Conservation (phyloP, 208 protist genomes). For the Trypanosoma platydactyli region DNA sequence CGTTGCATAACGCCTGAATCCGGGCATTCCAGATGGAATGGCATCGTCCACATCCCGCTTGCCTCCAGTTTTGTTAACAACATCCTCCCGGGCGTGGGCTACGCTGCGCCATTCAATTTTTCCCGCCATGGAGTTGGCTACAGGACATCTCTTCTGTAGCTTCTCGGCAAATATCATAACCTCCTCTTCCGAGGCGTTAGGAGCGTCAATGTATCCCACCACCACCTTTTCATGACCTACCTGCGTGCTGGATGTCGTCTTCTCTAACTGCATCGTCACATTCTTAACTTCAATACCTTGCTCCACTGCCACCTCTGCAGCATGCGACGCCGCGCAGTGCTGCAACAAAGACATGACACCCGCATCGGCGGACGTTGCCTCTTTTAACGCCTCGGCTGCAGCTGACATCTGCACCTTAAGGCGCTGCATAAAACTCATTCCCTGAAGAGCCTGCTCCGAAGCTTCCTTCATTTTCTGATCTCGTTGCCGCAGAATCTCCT, state of each 20-base stretch:
- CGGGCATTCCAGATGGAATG: slow-evolving; percentile 10
- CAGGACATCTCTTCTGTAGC: slow-evolving; percentile 71
- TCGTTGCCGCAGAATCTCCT: slow-evolving; percentile 44
- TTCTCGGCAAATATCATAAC: slow-evolving; percentile 74
- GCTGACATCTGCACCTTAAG: slow-evolving; percentile 32
- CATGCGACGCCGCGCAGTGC: slow-evolving; percentile 84
- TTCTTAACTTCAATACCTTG: slow-evolving; percentile 81
- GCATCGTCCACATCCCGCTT: background rate
- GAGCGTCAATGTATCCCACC: slow-evolving; percentile 87
- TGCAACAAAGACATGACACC: slow-evolving; percentile 78
- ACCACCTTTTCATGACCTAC: slow-evolving; percentile 62
- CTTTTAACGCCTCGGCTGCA: slow-evolving; percentile 31
- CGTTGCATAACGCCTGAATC: slow-evolving; percentile 6
- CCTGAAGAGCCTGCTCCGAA: slow-evolving; percentile 29
- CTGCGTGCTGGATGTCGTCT: slow-evolving; percentile 29
- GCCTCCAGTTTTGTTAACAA: background rate
- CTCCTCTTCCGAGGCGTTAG: slow-evolving; percentile 59
- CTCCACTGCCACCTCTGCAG: slow-evolving; percentile 82
- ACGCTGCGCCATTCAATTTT: slow-evolving; percentile 35
- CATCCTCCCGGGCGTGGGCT: no score
- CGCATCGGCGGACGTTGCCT: slow-evolving; percentile 58
- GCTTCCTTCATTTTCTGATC: slow-evolving; percentile 1
- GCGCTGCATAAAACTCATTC: slow-evolving; percentile 26
- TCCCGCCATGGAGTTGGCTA: slow-evolving; percentile 58
- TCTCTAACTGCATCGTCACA: slow-evolving; percentile 75